Percentiles rank a stretch among this genome's conserved stretches.
Evolutionary conservation across 352 stramenopile genomes (phyloP).

Genomic region (Paralagenidium karlingii): DNA sequence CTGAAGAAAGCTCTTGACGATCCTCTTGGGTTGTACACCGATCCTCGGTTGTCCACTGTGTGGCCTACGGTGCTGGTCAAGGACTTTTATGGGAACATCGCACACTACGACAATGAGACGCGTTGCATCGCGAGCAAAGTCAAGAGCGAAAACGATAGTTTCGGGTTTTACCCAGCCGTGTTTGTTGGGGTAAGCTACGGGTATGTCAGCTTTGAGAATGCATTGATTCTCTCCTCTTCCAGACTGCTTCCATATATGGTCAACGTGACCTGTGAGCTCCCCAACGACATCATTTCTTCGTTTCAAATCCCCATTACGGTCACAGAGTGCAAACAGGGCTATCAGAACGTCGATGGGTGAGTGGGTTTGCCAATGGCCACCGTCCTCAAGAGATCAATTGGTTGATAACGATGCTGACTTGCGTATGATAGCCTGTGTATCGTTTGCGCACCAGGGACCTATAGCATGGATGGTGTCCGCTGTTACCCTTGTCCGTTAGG

Average conservation of each 20-base stretch:
- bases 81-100: constrained; percentile 45
- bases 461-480: constrained; percentile 50
- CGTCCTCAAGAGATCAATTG: background rate
- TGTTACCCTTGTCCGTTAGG: constrained; percentile 52
- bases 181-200: constrained; percentile 14
- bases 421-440: constrained; percentile 21
- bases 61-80: constrained; percentile 50
- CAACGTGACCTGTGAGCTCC: constrained; percentile 24
- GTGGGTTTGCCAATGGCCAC: constrained; percentile 1
- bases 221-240: constrained; percentile 17
- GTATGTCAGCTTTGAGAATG: constrained; percentile 36
- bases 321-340: constrained; percentile 36
- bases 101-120: constrained; percentile 28
- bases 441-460: constrained; percentile 42
- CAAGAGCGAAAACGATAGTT: constrained; percentile 12
- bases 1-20: too few species aligned
- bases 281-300: constrained; percentile 1
- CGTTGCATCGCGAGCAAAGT: constrained; percentile 13
- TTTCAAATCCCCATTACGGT: constrained; percentile 26
- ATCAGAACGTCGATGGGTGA: constrained; percentile 47
- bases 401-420: background rate
- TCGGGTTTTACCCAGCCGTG: constrained; percentile 26
- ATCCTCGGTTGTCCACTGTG: too few species aligned
- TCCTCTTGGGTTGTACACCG: too few species aligned
- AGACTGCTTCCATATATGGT: constrained; percentile 21